Evolutionary conservation across 805 yeast species (phyloP).

Genomic region (Myxozyma nipponensis): DNA sequence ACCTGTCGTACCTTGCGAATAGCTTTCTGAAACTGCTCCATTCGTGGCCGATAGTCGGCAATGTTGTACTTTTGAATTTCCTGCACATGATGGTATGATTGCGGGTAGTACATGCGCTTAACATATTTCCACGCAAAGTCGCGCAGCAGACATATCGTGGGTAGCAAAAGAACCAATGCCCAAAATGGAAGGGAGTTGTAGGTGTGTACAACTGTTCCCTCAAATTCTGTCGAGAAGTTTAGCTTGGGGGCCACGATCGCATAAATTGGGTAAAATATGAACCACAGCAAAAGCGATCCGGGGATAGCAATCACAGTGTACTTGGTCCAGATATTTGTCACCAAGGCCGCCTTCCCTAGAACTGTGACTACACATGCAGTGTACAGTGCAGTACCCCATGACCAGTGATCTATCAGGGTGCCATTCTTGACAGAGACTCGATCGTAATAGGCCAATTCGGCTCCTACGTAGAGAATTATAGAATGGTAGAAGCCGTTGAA

Average conservation of each 20-base stretch:
- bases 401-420: constrained; percentile 78
- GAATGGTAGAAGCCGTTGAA: constrained; percentile 93
- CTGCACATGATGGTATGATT: constrained; percentile 90
- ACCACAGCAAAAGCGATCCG: constrained; percentile 83
- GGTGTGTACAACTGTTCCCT: constrained; percentile 70
- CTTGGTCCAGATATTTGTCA: constrained; percentile 92
- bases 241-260: constrained; percentile 79
- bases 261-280: constrained; percentile 81
- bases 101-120: constrained; percentile 87
- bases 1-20: constrained; percentile 97
- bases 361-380: constrained; percentile 86
- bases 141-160: constrained; percentile 73
- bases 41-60: constrained; percentile 90
- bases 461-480: constrained; percentile 71
- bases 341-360: constrained; percentile 89
- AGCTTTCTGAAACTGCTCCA: constrained; percentile 95
- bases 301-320: constrained; percentile 90
- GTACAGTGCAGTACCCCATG: constrained; percentile 88
- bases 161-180: constrained; percentile 73
- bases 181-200: constrained; percentile 80
- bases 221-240: constrained; percentile 76
- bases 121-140: constrained; percentile 94
- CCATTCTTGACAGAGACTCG: constrained; percentile 67
- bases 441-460: constrained; percentile 61
- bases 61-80: constrained; percentile 94